phyloP scores from a whole-genome alignment of 495 filamentous ascomycete species.

The Podospora pseudoanserina region DNA sequence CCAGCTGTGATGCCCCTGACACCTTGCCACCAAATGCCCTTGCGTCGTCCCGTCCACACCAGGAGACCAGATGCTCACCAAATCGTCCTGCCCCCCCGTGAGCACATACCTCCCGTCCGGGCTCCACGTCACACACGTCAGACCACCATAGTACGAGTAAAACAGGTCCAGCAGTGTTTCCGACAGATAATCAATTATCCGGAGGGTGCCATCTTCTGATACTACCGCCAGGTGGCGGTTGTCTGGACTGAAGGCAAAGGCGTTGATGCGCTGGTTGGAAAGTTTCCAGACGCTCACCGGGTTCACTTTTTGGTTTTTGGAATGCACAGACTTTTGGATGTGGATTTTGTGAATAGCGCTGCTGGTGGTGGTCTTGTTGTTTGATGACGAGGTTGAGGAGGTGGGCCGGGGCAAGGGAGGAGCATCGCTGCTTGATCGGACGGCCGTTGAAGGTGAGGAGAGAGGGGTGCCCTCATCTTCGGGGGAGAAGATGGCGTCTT shows the following conservation, averaged over 20 bases:
- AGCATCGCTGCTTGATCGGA: slow-evolving; percentile 31
- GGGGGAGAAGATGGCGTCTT: slow-evolving; percentile 64
- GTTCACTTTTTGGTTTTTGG: slow-evolving; percentile 88
- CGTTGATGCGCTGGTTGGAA: slow-evolving; percentile 82
- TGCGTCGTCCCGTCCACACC: slow-evolving; percentile 37
- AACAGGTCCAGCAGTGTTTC: slow-evolving; percentile 87
- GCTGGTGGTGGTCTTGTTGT: slow-evolving; percentile 27
- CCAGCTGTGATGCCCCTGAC: slow-evolving; percentile 91
- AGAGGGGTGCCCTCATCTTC: slow-evolving; percentile 43
- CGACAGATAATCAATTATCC: slow-evolving; percentile 85
- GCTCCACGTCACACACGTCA: slow-evolving; percentile 94
- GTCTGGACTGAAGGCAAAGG: slow-evolving; percentile 86
- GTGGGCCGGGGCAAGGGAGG: neutral
- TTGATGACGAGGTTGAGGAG: neutral
- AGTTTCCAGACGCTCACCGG: slow-evolving; percentile 88
- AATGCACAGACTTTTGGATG: slow-evolving; percentile 83
- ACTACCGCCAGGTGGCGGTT: slow-evolving; percentile 83
- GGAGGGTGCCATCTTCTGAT: slow-evolving; percentile 83
- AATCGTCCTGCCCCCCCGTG: slow-evolving; percentile 92
- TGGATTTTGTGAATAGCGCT: slow-evolving; percentile 39
- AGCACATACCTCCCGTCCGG: slow-evolving; percentile 95
- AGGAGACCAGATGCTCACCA: slow-evolving; percentile 90
- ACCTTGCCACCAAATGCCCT: slow-evolving; percentile 80
- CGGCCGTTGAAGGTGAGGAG: neutral
- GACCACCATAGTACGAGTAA: slow-evolving; percentile 85